Evolutionary conservation across 306 rosid genomes (phyloP).

Genomic region (Vigna hirtella): DNA sequence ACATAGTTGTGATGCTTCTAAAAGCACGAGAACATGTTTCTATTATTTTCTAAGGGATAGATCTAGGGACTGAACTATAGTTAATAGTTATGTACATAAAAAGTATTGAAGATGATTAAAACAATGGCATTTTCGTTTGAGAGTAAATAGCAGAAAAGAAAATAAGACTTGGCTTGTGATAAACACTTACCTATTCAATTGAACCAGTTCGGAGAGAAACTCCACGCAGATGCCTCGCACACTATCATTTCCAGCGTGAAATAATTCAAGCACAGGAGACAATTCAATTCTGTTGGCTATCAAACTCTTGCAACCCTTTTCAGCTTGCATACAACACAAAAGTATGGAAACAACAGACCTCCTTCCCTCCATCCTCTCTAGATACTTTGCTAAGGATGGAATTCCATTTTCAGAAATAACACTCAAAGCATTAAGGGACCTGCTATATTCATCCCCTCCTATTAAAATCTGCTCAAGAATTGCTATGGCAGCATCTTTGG

Average conservation of each 20-base stretch:
- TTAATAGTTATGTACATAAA: slow-evolving; percentile 9
- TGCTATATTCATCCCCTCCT: slow-evolving; percentile 83
- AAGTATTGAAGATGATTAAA: slow-evolving; percentile 35
- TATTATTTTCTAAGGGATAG: slow-evolving; percentile 23
- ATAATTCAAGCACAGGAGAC: slow-evolving; percentile 73
- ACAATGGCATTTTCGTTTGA: neutral
- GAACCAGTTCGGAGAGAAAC: slow-evolving; percentile 90
- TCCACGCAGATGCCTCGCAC: slow-evolving; percentile 74
- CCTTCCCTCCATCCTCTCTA: slow-evolving; percentile 69
- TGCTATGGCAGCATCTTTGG: slow-evolving; percentile 75
- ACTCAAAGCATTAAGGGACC: slow-evolving; percentile 70
- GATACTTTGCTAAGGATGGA: slow-evolving; percentile 66
- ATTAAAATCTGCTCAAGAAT: slow-evolving; percentile 76
- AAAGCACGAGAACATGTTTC: neutral
- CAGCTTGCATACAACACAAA: slow-evolving; percentile 84
- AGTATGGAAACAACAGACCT: slow-evolving; percentile 75
- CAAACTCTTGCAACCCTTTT: slow-evolving; percentile 67
- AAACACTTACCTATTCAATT: slow-evolving; percentile 62
- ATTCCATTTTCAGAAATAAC: slow-evolving; percentile 78
- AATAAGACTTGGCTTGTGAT: slow-evolving; percentile 18
- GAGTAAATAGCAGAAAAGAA: slow-evolving; percentile 33
- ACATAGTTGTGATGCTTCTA: too few species aligned
- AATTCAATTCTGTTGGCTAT: slow-evolving; percentile 74
- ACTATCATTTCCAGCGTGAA: slow-evolving; percentile 79
- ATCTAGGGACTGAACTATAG: neutral